Conservation (phyloP, 2,329 filamentous ascomycete species). For the Monascus ruber region DNA sequence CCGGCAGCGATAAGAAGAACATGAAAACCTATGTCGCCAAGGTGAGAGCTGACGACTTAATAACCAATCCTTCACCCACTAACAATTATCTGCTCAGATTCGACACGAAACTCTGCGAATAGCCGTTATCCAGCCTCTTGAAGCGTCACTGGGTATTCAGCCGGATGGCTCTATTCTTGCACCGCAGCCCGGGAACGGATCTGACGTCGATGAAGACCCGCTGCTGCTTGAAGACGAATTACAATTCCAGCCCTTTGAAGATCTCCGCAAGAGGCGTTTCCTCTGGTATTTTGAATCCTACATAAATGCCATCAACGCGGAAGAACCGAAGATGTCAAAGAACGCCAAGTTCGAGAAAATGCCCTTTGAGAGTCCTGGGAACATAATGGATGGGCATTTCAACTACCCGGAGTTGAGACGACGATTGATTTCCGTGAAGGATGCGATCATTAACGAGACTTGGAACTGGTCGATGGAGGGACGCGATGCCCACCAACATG, state of each 20-base stretch:
- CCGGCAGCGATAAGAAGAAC: conserved; percentile 56
- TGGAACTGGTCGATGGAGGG: conserved; percentile 62
- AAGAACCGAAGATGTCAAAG: conserved; percentile 50
- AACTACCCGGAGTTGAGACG: conserved; percentile 63
- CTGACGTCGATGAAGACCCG: conserved; percentile 23
- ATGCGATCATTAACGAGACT: conserved; percentile 60
- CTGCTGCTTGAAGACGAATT: conserved; percentile 36
- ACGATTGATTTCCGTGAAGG: conserved; percentile 58
- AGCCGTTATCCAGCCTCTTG: conserved; percentile 73
- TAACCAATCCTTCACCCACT: too few species aligned
- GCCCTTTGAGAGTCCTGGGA: conserved; percentile 71
- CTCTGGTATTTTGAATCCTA: conserved; percentile 95
- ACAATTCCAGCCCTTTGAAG: conserved; percentile 74
- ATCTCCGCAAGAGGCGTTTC: conserved; percentile 82
- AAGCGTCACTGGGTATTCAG: conserved; percentile 61
- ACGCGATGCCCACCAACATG: conserved; percentile 47
- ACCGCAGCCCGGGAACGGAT: conserved; percentile 18
- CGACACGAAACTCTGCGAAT: conserved; percentile 81
- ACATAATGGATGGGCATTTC: conserved; percentile 78
- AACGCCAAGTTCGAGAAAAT: conserved; percentile 60
- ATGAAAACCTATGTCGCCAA: conserved; percentile 70
- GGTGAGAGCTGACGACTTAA: conserved; percentile 33
- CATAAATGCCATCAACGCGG: conserved; percentile 56
- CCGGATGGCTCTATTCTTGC: conserved; percentile 35
- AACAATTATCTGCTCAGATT: conserved; percentile 46